phyloP scores from a whole-genome alignment of 371 early-diverging fungal species.

The Apophysomyces sp. region DNA sequence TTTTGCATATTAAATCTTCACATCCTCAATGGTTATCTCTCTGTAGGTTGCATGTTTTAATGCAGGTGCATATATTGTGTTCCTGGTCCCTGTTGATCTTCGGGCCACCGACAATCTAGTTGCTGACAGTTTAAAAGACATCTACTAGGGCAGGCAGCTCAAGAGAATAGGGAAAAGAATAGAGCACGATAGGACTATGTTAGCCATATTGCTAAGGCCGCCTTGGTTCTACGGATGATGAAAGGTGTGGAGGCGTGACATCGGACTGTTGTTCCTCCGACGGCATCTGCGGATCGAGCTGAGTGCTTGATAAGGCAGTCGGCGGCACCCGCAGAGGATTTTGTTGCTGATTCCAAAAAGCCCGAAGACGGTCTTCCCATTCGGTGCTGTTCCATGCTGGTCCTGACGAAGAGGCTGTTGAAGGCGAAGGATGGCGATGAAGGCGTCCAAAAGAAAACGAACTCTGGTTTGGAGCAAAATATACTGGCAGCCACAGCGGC shows the following conservation, averaged over 20 bases:
- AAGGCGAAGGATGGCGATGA: slow-evolving; percentile 12
- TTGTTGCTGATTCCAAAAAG: slow-evolving; percentile 20
- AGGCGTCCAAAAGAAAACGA: slow-evolving; percentile 18
- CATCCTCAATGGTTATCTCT: background rate
- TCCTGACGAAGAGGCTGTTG: background rate
- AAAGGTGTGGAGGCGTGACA: too few relatives aligned
- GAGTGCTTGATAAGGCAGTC: background rate
- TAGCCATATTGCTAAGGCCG: too few relatives aligned
- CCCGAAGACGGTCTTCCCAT: slow-evolving; percentile 13
- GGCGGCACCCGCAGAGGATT: background rate
- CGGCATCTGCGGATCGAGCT: background rate
- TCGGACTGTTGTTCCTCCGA: too few relatives aligned
- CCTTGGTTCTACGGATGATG: too few relatives aligned
- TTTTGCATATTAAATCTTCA: background rate
- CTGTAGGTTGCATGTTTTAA: background rate
- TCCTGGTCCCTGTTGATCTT: background rate
- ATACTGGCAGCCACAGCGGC: slow-evolving; percentile 19
- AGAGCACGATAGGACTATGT: too few relatives aligned
- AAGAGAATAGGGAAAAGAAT: too few relatives aligned
- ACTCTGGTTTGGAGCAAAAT: slow-evolving; percentile 20
- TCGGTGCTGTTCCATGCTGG: slow-evolving; percentile 2
- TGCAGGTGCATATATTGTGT: background rate
- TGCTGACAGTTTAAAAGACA: too few relatives aligned
- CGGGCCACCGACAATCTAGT: background rate
- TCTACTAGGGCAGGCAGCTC: too few relatives aligned